Evolutionary conservation across 495 filamentous ascomycete species (phyloP), one percentile per base, ranked within the genome.

Genomic region (Eremomyces bilateralis): DNA sequence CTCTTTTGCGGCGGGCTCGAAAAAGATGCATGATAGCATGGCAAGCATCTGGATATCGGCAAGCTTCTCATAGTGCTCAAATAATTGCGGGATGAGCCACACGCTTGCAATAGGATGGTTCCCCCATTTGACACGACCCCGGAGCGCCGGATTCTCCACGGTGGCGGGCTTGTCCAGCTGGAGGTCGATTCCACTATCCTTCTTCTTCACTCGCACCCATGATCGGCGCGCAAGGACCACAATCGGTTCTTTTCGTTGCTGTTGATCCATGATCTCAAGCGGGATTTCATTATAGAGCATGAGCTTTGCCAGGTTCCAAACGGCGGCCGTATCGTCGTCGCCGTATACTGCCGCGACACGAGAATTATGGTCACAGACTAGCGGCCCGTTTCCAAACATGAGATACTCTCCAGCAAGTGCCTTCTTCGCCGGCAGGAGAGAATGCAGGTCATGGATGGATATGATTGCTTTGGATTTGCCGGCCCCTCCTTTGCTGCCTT

Each of bases 11-110:
- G 56, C 55, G 6, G 51, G 51, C 38, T 90, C 79, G 33, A 70
- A 70, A 36, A 94, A 74, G 29, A 92, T 71, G 48, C 83, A 91
- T 1, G 83, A 76, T 10, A 94, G 64, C 84, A 93, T 91, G 21
- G 82, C 85, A 13, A 93, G 61, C 84, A 92, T 93, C 51, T 94
- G 84, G 2, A 85, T 57, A 48, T 94, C 82, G 1, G 71, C 80
- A 20, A 73, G 59, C 24, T 58, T 64, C 48, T 91, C 81, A 41
- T 78, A 93, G 49, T 91, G 67, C 11, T 67, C 63, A 45, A 92
- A 61, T 42, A 64, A 37, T 21, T 46, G 31, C 16, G 59, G 53
- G 27, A 94, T 73, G 21, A 94, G 60, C 60, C 72, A 76, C 25
- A 62, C 60, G n/a, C 64, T 58, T 11, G 73, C 82, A 15, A 93